Evolutionary conservation across 2,329 filamentous ascomycete species (phyloP), one percentile per base, ranked within the genome.

Genomic region (Paraphaeosphaeria sporulosa): DNA sequence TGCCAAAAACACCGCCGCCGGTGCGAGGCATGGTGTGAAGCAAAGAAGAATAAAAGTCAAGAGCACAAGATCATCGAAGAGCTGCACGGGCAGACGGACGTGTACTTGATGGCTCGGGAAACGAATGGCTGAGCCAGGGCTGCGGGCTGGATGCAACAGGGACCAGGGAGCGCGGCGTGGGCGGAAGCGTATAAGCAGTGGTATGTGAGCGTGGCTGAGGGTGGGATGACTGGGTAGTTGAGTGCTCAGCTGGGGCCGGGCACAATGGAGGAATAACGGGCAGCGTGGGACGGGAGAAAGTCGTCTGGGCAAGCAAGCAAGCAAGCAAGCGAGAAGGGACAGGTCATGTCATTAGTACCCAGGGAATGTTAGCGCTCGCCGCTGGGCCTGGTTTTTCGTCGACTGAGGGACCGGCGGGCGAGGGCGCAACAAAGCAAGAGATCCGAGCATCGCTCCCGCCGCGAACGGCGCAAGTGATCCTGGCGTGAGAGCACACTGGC

Each of bases 1-100:
- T 67, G 66, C 75, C 75, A 71, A 78, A 78, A 38, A 76, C 73
- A 54, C 69, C 72, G 51, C 66, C 67, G 59, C 71, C 67, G 49
- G 73, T 63, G 56, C 67, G 71, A 64, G 75, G 75, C 76, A 78
- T 77, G 63, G 57, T 71, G 64, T 59, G 60, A 68, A 64, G 49
- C 44, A n/a, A 56, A 42, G 43, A 34, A 44, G 34, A 34, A 55
- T 17, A 49, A 19, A 40, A 23, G n/a, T 55, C 44, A 55, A 44
- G 59, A 66, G 43, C 44, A 60, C 59, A 66, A 61, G 43, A 59
- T 53, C 43, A 59, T 56, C 52, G 58, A 47, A 38, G 21, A 25
- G 38, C 19, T 19, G 13, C 34, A 27, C 8, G 27, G 36, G 40
- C 43, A 50, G 51, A 38, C 32, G 27, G 42, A 44, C 23, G 27